These are phyloP conservation scores for Suillus discolor DNA, from an alignment of 768 basidiomycete species.

Conservation along the genomic window DNA sequence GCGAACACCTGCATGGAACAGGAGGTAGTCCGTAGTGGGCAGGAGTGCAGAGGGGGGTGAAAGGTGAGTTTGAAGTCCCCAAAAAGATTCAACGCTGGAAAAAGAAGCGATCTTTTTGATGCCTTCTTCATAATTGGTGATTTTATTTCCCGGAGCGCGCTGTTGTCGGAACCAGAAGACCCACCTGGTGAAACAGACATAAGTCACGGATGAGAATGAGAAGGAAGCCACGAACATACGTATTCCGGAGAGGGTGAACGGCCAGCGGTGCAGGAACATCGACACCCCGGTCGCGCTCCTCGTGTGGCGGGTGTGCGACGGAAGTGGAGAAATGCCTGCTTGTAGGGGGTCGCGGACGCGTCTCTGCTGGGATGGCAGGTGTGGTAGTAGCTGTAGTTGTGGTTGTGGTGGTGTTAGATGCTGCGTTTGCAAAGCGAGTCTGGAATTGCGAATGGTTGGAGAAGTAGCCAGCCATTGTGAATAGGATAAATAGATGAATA, in stretches of 20 bases:
- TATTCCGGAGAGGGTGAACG: constrained; percentile 81
- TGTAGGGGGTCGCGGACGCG: constrained; percentile 51
- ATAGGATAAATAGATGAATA: constrained; percentile 25
- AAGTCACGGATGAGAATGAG: constrained; percentile 15
- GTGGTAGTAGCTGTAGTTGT: constrained; percentile 17
- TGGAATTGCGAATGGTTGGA: constrained; percentile 75
- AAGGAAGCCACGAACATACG: constrained; percentile 70
- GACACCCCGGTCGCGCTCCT: constrained; percentile 26
- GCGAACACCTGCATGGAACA: constrained; percentile 84
- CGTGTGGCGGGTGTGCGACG: constrained; percentile 38
- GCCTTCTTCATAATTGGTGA: constrained; percentile 90
- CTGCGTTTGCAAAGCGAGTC: constrained; percentile 41
- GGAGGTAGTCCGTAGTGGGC: constrained; percentile 92
- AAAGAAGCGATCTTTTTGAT: constrained; percentile 92
- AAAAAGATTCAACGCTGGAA: constrained; percentile 95
- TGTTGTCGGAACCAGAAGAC: constrained; percentile 93
- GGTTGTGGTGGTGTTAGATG: background rate
- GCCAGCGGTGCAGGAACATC: constrained; percentile 33
- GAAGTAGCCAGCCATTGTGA: constrained; percentile 70
- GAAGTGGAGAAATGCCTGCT: constrained; percentile 80
- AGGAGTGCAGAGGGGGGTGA: constrained; percentile 80
- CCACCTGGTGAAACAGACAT: constrained; percentile 56
- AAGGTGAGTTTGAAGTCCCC: constrained; percentile 93
- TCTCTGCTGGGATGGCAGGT: constrained; percentile 9
- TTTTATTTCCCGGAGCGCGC: constrained; percentile 86